A percentile compares a stretch with the other conserved stretches of the same genome.
Conservation (phyloP, 192 early-diverging fungal species). For the Umbelopsis ramanniana region DNA sequence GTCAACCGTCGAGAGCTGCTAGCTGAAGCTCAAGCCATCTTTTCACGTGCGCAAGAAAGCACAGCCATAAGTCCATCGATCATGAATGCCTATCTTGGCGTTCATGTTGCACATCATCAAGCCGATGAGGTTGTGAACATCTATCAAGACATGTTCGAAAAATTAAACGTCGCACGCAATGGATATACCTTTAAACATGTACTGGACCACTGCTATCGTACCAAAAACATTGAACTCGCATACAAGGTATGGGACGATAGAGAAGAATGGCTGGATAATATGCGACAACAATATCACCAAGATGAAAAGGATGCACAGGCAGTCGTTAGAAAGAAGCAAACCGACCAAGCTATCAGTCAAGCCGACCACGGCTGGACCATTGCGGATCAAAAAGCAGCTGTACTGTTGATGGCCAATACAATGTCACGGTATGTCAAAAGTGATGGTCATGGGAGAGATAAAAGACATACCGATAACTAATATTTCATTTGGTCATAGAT, state of each 20-base stretch:
- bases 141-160: constrained; percentile 55
- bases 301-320: constrained; percentile 13
- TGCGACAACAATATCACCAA: constrained; percentile 32
- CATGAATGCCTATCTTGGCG: constrained; percentile 64
- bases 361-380: constrained; percentile 53
- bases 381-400: constrained; percentile 56
- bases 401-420: constrained; percentile 68
- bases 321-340: constrained; percentile 18
- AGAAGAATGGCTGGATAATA: constrained; percentile 58
- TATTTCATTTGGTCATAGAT: constrained; percentile 32
- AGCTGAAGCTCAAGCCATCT: constrained; percentile 40
- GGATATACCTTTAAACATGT: constrained; percentile 66
- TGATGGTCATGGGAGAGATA: neutral
- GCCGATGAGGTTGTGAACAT: constrained; percentile 49
- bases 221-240: constrained; percentile 61
- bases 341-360: constrained; percentile 46
- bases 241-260: constrained; percentile 73
- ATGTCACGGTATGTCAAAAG: constrained; percentile 55
- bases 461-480: neutral
- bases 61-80: constrained; percentile 44
- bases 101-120: constrained; percentile 59
- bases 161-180: constrained; percentile 51
- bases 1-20: constrained; percentile 32
- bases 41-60: constrained; percentile 25
- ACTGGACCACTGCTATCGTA: constrained; percentile 64